A percentile compares a stretch with the other conserved stretches of the same genome.
Conservation (phyloP, 768 basidiomycete genomes). For the Hypholoma fasciculare region DNA sequence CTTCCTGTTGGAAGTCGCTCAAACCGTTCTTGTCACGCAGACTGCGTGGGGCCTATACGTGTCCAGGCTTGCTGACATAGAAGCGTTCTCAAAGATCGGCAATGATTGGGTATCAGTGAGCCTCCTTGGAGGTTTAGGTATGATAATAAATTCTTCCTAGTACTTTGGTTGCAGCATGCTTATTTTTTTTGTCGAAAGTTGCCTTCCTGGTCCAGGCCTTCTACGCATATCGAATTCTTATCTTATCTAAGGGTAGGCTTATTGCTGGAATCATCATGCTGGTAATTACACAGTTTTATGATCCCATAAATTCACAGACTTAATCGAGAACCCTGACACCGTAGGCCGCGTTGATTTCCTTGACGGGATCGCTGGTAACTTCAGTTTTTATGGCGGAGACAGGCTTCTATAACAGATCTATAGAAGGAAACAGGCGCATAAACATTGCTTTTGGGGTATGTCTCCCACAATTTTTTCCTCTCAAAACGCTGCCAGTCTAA, state of each 20-base stretch:
- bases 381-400: not conserved
- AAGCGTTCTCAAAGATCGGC: not conserved
- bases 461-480: not conserved
- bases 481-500: not conserved
- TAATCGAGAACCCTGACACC: too few species aligned
- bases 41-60: not conserved
- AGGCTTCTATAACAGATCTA: not conserved
- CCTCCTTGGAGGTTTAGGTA: slow-evolving; percentile 2
- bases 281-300: not conserved
- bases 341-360: not conserved
- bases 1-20: slow-evolving; percentile 3
- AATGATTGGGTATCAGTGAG: not conserved
- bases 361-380: not conserved
- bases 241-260: not conserved
- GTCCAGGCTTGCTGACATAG: not conserved
- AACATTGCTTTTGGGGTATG: not conserved
- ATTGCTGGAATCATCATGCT: not conserved
- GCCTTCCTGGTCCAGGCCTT: slow-evolving; percentile 5
- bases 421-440: not conserved
- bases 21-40: not conserved
- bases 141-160: too few species aligned
- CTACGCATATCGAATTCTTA: slow-evolving; percentile 5
- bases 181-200: not conserved
- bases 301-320: not conserved
- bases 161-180: not conserved